Evolutionary conservation across 106 monocot genomes (phyloP), one percentile per base, ranked within the genome.

Genomic region (Dendrobium catenatum): DNA sequence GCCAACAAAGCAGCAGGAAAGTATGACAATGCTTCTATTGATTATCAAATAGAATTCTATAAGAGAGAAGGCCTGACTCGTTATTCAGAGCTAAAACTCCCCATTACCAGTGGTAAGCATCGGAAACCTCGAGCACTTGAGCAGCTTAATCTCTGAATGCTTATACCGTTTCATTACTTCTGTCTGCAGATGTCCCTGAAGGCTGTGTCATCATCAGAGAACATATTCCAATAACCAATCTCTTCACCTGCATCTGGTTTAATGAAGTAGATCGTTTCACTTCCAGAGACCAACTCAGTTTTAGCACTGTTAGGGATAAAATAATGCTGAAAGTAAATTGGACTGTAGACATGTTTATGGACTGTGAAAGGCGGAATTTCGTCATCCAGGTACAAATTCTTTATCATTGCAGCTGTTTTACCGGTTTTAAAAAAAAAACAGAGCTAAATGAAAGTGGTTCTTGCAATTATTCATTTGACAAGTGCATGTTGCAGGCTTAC

Each of bases 181-280:
- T 76, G 1, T 81, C 11, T 81, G 80, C 86, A 99, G 95, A 99
- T 91, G 95, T 95, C 33, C 98, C 98, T 68, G 98, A 99, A 91
- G 98, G 95, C 22, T 99, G 98, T 81, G 98, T 99, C 33, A 95
- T 99, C 73, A 90, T 99, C n/a, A 91, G 81, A 88, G 95, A 99
- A 79, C 98, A 99, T 72, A 89, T 80, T 17, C 98, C 95, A 4
- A 91, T 99, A 17, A 95, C 95, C 55, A 95, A 95, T 82, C 87
- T 95, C 47, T 99, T 99, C 90, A 95, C 94, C 18, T 99, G 98
- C 84, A 87, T 99, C 46, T 99, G 98, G 98, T 99, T 99, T 84
- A 99, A 95, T 59, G 98, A 99, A 86, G 95, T 98, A 10, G 94
- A 98, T 79, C 90, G 90, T 1, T 98, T 97, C 83, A 97, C 94